Percentiles rank a stretch among this genome's conserved stretches.
phyloP scores from a whole-genome alignment of 352 stramenopile genomes.

The Globisporangium cylindrosporum region DNA sequence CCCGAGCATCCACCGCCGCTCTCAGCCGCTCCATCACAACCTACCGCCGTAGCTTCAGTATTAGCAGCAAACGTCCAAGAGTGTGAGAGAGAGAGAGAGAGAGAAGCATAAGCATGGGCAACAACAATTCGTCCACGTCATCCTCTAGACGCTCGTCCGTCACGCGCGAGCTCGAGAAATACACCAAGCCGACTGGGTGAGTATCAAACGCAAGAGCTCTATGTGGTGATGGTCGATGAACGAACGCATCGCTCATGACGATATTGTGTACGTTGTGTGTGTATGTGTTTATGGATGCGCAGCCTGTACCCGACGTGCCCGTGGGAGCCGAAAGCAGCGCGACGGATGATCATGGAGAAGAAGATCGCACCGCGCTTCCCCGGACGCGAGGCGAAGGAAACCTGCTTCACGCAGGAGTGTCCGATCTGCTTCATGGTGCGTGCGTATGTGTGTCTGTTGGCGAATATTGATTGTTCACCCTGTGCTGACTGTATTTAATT shows the following conservation, averaged over 20 bases:
- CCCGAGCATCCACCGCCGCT: background rate
- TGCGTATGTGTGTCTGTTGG: background rate
- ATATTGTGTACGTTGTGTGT: background rate
- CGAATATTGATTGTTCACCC: background rate
- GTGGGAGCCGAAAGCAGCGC: constrained; percentile 65
- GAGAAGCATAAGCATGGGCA: constrained; percentile 48
- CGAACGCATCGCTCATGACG: background rate
- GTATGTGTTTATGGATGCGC: background rate
- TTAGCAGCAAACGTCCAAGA: background rate
- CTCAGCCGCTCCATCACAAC: background rate
- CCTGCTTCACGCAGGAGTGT: constrained; percentile 67
- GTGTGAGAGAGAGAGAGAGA: background rate
- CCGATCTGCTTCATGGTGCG: constrained; percentile 82
- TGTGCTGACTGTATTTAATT: background rate
- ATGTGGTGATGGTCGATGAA: background rate
- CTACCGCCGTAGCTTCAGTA: background rate
- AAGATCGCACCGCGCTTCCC: constrained; percentile 75
- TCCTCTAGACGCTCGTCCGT: constrained; percentile 36
- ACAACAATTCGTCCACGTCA: constrained; percentile 39
- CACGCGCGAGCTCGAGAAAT: constrained; percentile 66
- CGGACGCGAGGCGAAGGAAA: constrained; percentile 57
- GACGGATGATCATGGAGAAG: constrained; percentile 63
- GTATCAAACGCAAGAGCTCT: background rate
- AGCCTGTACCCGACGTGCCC: constrained; percentile 77
- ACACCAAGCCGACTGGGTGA: constrained; percentile 57